These are phyloP conservation scores for Globisporangium okanoganense DNA, from an alignment of 352 stramenopile genomes.

Conservation along the genomic window DNA sequence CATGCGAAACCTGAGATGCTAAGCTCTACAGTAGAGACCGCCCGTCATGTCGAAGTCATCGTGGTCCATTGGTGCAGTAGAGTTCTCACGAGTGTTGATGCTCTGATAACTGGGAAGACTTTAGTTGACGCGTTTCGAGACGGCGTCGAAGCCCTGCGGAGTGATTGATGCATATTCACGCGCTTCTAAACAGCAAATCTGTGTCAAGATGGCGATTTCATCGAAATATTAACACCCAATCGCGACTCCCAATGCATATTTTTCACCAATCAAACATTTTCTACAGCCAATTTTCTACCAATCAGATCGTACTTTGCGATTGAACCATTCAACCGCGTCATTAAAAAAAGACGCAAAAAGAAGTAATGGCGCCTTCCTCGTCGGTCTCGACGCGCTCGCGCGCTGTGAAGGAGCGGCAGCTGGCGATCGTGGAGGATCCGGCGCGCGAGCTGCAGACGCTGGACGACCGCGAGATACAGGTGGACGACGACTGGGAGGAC, in stretches of 20 bases:
- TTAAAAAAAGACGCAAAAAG: not conserved
- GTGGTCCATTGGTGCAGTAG: constrained; percentile 3
- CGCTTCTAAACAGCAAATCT: not conserved
- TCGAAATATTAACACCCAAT: too few relatives aligned
- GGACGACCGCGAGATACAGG: constrained; percentile 51
- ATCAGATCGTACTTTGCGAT: not conserved
- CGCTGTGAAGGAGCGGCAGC: constrained; percentile 67
- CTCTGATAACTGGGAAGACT: not conserved
- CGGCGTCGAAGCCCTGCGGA: too few relatives aligned
- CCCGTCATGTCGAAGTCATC: not conserved
- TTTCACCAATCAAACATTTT: not conserved
- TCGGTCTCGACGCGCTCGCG: constrained; percentile 28
- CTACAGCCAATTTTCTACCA: too few relatives aligned
- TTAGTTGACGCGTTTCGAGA: not conserved
- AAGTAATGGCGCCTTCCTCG: constrained; percentile 12
- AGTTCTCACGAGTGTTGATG: not conserved
- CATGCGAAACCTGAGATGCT: not conserved
- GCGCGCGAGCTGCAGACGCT: constrained; percentile 37
- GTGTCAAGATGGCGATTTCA: not conserved
- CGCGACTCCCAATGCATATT: too few relatives aligned
- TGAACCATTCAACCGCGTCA: constrained; percentile 1
- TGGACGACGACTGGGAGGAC: constrained; percentile 80
- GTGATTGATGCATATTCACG: too few relatives aligned
- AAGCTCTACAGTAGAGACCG: not conserved
- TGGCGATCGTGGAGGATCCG: constrained; percentile 53